Percentiles rank a stretch among this genome's conserved stretches.
Conservation (phyloP, 148 eudicot species). For the Persicaria tinctoria region DNA sequence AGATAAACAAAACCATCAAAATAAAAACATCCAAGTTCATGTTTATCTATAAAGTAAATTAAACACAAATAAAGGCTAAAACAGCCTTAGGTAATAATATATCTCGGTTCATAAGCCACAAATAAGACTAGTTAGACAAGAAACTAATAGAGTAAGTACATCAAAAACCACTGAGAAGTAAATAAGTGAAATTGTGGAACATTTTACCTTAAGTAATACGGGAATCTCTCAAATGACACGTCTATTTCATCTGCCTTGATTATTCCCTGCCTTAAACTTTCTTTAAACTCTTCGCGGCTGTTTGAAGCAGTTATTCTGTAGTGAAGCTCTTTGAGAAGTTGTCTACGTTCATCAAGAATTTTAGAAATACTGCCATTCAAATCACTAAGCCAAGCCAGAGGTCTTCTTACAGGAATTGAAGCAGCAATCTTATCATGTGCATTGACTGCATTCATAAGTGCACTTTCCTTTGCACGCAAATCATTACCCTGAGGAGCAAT, state of each 20-base stretch:
- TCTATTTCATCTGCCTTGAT: constrained; percentile 44
- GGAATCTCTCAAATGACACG: constrained; percentile 67
- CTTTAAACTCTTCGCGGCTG: constrained; percentile 56
- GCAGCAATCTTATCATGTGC: constrained; percentile 49
- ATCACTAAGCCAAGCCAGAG: constrained; percentile 37
- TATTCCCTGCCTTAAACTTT: constrained; percentile 43
- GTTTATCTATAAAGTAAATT: neutral
- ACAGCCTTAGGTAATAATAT: neutral
- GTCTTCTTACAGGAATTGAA: constrained; percentile 43
- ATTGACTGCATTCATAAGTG: constrained; percentile 38
- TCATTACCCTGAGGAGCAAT: constrained; percentile 44
- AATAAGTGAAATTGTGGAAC: neutral
- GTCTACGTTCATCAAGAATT: constrained; percentile 46
- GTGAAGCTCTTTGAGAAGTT: constrained; percentile 45
- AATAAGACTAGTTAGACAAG: too few species aligned
- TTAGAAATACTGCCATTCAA: constrained; percentile 41
- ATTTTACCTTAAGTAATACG: constrained; percentile 74
- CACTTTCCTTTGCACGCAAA: constrained; percentile 30
- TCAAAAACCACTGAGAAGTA: neutral
- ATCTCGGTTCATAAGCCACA: neutral
- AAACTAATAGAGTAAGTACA: neutral
- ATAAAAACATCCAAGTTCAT: neutral
- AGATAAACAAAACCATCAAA: neutral
- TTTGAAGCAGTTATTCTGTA: constrained; percentile 31
- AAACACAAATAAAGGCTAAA: neutral